These are phyloP conservation scores for Mycena olivaceomarginata DNA, from an alignment of 768 basidiomycete species.

Conservation along the genomic window DNA sequence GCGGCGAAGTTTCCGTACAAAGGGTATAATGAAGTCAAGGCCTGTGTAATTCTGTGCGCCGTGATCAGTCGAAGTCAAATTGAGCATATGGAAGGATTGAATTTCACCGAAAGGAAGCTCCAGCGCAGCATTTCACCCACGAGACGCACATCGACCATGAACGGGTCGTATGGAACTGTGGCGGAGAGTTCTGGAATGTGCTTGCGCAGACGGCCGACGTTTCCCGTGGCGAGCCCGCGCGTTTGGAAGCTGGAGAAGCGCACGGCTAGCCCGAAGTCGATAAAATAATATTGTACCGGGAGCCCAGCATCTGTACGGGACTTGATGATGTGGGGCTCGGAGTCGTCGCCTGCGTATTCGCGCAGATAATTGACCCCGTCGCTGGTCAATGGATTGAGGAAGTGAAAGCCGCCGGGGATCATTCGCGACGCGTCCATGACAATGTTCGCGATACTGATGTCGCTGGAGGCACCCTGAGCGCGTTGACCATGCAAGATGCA, in stretches of 20 bases:
- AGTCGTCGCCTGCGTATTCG: not conserved
- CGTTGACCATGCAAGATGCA: not conserved
- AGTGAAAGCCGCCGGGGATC: conserved; percentile 26
- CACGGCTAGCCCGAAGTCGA: not conserved
- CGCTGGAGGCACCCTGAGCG: not conserved
- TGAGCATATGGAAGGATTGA: too few species aligned
- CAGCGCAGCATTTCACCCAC: not conserved
- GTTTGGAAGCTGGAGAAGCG: conserved; percentile 10
- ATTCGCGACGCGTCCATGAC: conserved; percentile 16
- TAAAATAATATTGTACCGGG: too few species aligned
- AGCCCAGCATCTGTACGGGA: not conserved
- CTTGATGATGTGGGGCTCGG: not conserved
- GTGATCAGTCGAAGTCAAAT: too few species aligned
- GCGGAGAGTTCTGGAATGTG: conserved; percentile 12
- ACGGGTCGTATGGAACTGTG: conserved; percentile 15
- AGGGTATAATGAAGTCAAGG: not conserved
- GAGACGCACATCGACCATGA: not conserved
- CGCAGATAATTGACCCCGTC: not conserved
- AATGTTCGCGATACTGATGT: conserved; percentile 14
- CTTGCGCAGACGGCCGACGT: conserved; percentile 2
- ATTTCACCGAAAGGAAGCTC: not conserved
- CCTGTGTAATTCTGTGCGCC: not conserved
- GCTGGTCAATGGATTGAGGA: not conserved
- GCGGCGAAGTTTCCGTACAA: conserved; percentile 2
- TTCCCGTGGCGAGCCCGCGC: not conserved